Conservation (phyloP, 164 flowering plant genomes). For the Protea cynaroides region DNA sequence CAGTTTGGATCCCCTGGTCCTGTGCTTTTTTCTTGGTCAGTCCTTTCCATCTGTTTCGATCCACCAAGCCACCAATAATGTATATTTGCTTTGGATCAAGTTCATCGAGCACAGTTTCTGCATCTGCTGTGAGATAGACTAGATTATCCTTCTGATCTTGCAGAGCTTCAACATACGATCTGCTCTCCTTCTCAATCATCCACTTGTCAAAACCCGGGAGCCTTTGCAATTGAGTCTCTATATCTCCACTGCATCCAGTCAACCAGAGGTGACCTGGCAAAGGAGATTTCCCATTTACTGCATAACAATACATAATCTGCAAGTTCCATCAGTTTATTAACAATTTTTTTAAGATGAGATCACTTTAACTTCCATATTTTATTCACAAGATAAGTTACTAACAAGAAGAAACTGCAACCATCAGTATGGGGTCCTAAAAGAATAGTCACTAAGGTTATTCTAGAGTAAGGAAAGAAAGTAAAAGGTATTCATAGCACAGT, state of each 20-base stretch:
- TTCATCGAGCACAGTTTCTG: slow-evolving; percentile 65
- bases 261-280: slow-evolving; percentile 80
- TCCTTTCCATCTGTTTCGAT: slow-evolving; percentile 93
- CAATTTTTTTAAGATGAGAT: not conserved
- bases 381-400: not conserved
- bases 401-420: too few relatives aligned
- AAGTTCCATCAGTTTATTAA: slow-evolving; percentile 11
- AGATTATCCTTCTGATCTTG: slow-evolving; percentile 66
- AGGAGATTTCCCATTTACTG: slow-evolving; percentile 63
- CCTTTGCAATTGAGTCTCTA: slow-evolving; percentile 53
- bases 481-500: too few relatives aligned
- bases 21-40: slow-evolving; percentile 84
- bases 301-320: slow-evolving; percentile 95
- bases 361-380: not conserved
- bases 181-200: slow-evolving; percentile 71
- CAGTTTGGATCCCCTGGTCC: slow-evolving; percentile 86
- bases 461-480: too few relatives aligned
- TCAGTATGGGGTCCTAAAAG: too few relatives aligned
- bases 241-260: slow-evolving; percentile 77
- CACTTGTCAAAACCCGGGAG: slow-evolving; percentile 85
- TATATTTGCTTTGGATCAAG: slow-evolving; percentile 67
- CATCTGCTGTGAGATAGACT: slow-evolving; percentile 91
- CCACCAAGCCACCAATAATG: slow-evolving; percentile 91
- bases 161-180: slow-evolving; percentile 69
- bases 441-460: too few relatives aligned